Evolutionary conservation across 192 early-diverging fungal species (phyloP), one percentile per base, ranked within the genome.

Genomic region (Powellomyces hirtus): DNA sequence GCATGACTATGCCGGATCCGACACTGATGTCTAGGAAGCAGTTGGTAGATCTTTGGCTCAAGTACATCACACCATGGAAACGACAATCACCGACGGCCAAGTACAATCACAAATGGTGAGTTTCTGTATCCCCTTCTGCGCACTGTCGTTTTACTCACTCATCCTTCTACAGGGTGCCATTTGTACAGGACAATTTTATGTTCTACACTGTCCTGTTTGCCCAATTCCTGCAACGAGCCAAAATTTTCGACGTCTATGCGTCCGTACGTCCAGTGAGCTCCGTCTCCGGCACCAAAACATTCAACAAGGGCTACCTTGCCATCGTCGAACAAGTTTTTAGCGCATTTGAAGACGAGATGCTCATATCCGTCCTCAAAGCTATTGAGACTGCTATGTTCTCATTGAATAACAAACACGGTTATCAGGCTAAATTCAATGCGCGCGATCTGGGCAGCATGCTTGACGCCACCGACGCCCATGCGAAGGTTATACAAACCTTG

Each of bases 41-140:
- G 57, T 22, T 59, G 13, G 62, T 79, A 8, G 74, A 79, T 50
- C 45, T 75, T 33, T 79, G 77, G 77, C 42, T 79, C 16, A 65
- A 42, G 7, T 79, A 61, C 36, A 65, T 79, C 45, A 64, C 74
- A 35, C 77, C 77, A 38, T 79, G 77, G 77, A 68, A 50, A 24
- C n/a, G 46, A 3, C 27, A 60, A 13, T 20, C n/a, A 16, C 20
- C 27, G 10, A 24, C 18, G n/a, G 52, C 61, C 26, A 56, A 38
- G 64, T 57, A 52, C 49, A 36, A 10, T 29, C 50, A 51, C 26
- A 24, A 64, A 46, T 69, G 66, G 71, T 61, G 34, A 62, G 42
- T 35, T 11, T 37, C 33, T 22, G 60, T 51, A 29, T n/a, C n/a
- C n/a, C n/a, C n/a, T n/a, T n/a, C n/a, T 42, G 10, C 10, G 10